A percentile compares a stretch with the other conserved stretches of the same genome.
Conservation (phyloP, 495 filamentous ascomycete species). For the Acidiella bohemica region DNA sequence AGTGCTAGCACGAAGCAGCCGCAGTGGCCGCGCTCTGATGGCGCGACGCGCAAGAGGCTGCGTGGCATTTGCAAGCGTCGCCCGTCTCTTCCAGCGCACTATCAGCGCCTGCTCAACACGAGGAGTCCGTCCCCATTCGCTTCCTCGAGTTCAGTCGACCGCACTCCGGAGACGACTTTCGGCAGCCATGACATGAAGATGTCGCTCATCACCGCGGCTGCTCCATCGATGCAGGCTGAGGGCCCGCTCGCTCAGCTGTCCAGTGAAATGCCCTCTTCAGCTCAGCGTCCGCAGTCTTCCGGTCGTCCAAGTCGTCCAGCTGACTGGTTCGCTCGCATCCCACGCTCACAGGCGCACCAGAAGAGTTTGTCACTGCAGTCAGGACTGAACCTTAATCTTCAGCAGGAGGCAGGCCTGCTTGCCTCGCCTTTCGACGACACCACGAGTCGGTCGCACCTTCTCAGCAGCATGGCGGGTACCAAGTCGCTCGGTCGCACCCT, state of each 20-base stretch:
- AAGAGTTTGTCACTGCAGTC: constrained; percentile 32
- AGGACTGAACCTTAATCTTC: constrained; percentile 24
- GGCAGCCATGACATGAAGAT: constrained; percentile 70
- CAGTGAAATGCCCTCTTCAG: constrained; percentile 23
- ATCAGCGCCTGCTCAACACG: constrained; percentile 56
- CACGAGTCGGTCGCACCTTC: constrained; percentile 2
- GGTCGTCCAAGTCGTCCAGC: constrained; percentile 13
- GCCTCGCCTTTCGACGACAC: constrained; percentile 21
- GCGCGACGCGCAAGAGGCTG: constrained; percentile 67
- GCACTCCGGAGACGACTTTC: constrained; percentile 32
- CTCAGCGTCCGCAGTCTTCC: constrained; percentile 9
- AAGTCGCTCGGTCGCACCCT: constrained; percentile 14
- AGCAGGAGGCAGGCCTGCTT: not conserved
- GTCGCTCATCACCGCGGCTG: constrained; percentile 67
- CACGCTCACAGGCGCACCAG: constrained; percentile 28
- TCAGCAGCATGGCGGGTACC: constrained; percentile 14
- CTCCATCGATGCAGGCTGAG: constrained; percentile 62
- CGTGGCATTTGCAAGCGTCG: constrained; percentile 69
- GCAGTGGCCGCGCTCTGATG: constrained; percentile 70
- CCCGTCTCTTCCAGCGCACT: constrained; percentile 51
- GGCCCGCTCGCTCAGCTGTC: constrained; percentile 55
- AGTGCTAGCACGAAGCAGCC: constrained; percentile 27
- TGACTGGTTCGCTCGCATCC: constrained; percentile 19
- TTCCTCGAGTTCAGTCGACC: constrained; percentile 30
- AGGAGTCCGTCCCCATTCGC: constrained; percentile 61